Base-by-base conservation (phyloP, 148 eudicot species). In the Rhododendron mucronatum region DNA sequence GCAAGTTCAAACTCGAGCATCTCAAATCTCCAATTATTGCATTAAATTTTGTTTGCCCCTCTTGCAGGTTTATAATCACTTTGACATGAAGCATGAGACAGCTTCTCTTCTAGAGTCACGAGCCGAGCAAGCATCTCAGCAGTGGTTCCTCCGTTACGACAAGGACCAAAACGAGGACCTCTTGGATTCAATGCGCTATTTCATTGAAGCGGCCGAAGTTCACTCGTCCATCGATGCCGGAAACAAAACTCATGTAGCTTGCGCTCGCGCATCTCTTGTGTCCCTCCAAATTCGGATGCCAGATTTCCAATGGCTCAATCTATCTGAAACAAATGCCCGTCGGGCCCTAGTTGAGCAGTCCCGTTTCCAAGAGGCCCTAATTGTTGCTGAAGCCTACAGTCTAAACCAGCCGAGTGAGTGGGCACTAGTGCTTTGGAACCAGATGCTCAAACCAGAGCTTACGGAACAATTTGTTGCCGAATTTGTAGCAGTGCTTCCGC, bases 221-320 rank as follows among this genome's bases (percentile, higher is more conserved):
- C 91, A 97, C 91, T 97, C 99, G 82, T 94, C 98, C 83, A 93
- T 97, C 84, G 99, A 97, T 84, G 98, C 98, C 12, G 99, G 99
- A 88, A 91, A 91, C 89, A 97, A 95, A 86, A 94, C 98, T 11
- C 96, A 90, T 50, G 80, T 86, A 85, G 91, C 98, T 82, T 97
- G 98, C 78, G 95, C 99, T 57, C 98, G 90, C 83, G 99, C 99
- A 79, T 97, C 98, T 69, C 95, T 97, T 9, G 93, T 97, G 30
- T 97, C 98, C 75, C 98, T 97, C 78, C 98, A 97, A 88, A 97
- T 97, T 74, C 93, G 99, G 53, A 97, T 97, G 98, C 99, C 99
- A 74, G 99, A 97, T 90, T 84, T 91, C 57, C 88, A 90, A 59
- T 97, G 98, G 98, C 95, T 95, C 28, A 91, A 93, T 87, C 92